Percentiles rank a stretch among this genome's conserved stretches.
phyloP scores from a whole-genome alignment of 805 yeast species.

The Saccharomyces mikatae region DNA sequence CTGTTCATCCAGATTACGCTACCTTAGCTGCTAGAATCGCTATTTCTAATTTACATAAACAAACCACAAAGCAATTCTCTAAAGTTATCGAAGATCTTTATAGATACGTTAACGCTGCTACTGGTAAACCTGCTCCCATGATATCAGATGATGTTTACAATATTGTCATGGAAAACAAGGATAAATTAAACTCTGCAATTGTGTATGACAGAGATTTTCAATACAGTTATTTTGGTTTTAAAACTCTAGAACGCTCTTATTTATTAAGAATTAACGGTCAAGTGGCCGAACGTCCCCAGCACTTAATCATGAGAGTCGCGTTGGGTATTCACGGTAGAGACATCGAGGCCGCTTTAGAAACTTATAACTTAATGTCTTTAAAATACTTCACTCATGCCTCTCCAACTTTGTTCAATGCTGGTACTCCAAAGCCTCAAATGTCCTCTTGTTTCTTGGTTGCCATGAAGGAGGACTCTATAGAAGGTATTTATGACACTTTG shows the following conservation, averaged over 20 bases:
- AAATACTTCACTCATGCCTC: slow-evolving; percentile 88
- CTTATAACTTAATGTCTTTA: slow-evolving; percentile 78
- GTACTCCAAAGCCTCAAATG: slow-evolving; percentile 71
- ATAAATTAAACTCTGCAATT: slow-evolving; percentile 59
- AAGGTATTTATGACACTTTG: slow-evolving; percentile 83
- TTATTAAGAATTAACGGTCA: slow-evolving; percentile 51
- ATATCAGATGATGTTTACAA: slow-evolving; percentile 56
- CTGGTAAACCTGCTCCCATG: slow-evolving; percentile 44
- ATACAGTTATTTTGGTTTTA: slow-evolving; percentile 79
- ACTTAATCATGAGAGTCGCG: slow-evolving; percentile 79
- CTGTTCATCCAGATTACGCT: slow-evolving; percentile 95
- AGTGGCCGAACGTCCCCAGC: slow-evolving; percentile 84
- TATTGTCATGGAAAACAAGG: slow-evolving; percentile 52
- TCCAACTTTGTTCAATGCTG: slow-evolving; percentile 88
- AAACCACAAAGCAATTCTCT: slow-evolving; percentile 73
- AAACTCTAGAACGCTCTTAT: slow-evolving; percentile 80
- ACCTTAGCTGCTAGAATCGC: slow-evolving; percentile 90
- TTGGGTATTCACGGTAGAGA: slow-evolving; percentile 74
- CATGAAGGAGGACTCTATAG: slow-evolving; percentile 88
- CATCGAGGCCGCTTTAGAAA: slow-evolving; percentile 57
- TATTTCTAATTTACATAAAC: slow-evolving; percentile 83
- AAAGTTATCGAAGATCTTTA: slow-evolving; percentile 61
- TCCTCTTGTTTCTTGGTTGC: slow-evolving; percentile 90
- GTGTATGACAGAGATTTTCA: slow-evolving; percentile 65
- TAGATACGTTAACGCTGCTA: slow-evolving; percentile 69